A percentile compares a stretch with the other conserved stretches of the same genome.
phyloP scores from a whole-genome alignment of 306 rosid genomes.

The Lablab purpureus region DNA sequence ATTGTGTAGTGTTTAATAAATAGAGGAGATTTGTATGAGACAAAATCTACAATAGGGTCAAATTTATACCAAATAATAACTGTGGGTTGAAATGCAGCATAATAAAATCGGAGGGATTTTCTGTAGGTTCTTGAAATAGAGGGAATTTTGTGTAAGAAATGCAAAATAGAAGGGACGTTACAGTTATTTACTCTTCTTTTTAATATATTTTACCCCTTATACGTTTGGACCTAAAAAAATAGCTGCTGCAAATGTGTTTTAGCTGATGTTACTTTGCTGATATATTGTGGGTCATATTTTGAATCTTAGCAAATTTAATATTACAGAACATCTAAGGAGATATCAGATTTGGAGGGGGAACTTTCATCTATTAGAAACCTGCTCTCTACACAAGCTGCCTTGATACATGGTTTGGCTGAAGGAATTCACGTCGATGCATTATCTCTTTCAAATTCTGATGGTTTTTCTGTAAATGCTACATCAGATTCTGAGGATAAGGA shows the following conservation, averaged over 20 bases:
- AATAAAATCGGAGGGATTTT: not conserved
- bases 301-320: constrained; percentile 47
- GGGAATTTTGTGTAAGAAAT: not conserved
- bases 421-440: constrained; percentile 77
- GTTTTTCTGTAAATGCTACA: constrained; percentile 51
- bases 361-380: constrained; percentile 96
- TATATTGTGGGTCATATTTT: constrained; percentile 39
- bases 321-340: constrained; percentile 95
- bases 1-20: not conserved
- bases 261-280: constrained; percentile 29
- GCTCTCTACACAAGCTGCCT: constrained; percentile 93
- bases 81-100: not conserved
- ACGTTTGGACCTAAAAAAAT: not conserved
- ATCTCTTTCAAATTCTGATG: constrained; percentile 64
- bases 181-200: not conserved
- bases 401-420: constrained; percentile 95
- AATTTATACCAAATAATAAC: not conserved
- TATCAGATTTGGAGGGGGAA: constrained; percentile 95
- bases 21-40: not conserved
- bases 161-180: not conserved
- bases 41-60: not conserved
- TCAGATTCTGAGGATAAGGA: constrained; percentile 64
- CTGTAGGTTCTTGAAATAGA: not conserved
- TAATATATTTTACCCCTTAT: not conserved
- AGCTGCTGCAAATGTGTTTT: constrained; percentile 12